Conservation (phyloP, 2,329 filamentous ascomycete species). For the Chaetomium olivaceum region DNA sequence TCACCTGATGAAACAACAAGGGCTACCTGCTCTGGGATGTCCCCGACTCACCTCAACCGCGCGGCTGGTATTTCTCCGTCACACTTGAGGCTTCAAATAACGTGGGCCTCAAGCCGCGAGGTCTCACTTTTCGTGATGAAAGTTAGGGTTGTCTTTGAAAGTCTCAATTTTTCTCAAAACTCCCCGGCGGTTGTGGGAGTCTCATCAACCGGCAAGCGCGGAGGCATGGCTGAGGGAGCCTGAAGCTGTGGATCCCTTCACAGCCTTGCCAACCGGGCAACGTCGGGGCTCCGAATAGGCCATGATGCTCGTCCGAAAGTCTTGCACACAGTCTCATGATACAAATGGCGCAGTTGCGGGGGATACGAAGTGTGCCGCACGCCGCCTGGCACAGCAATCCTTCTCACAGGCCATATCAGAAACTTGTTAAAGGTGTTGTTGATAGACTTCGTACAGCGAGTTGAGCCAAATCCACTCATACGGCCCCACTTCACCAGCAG, state of each 20-base stretch:
- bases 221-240: neutral
- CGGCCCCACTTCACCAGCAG: neutral
- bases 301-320: slow-evolving; percentile 1
- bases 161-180: neutral
- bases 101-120: neutral
- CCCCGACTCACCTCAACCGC: slow-evolving; percentile 5
- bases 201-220: neutral
- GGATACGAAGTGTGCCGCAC: slow-evolving; percentile 9
- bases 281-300: neutral
- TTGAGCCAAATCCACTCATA: neutral
- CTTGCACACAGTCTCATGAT: neutral
- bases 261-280: neutral
- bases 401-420: slow-evolving; percentile 3
- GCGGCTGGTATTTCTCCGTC: neutral
- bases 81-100: neutral
- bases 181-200: neutral
- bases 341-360: slow-evolving; percentile 2
- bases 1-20: slow-evolving; percentile 29
- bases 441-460: neutral
- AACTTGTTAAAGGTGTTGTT: slow-evolving; percentile 4
- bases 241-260: neutral
- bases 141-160: neutral
- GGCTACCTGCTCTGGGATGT: slow-evolving; percentile 1
- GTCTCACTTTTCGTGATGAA: neutral
- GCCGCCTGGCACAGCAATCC: slow-evolving; percentile 7